Evolutionary conservation across 805 yeast species (phyloP).

Genomic region (Ogataea parapolymorpha): DNA sequence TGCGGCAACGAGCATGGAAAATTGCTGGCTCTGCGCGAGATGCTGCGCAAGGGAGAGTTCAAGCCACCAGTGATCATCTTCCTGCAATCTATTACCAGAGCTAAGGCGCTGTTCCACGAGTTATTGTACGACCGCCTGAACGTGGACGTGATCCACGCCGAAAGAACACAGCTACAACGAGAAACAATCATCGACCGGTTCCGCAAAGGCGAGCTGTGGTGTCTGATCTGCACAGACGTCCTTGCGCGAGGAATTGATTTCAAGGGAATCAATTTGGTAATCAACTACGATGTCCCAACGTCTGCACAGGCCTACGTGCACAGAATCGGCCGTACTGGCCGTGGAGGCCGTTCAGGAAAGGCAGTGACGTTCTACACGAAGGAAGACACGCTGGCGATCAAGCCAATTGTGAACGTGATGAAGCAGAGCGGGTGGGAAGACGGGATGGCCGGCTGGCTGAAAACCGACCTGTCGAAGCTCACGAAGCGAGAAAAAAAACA

Average conservation of each 20-base stretch:
- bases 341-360: slow-evolving; percentile 83
- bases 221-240: slow-evolving; percentile 93
- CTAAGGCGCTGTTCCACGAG: slow-evolving; percentile 93
- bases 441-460: slow-evolving; percentile 79
- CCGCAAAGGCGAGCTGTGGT: slow-evolving; percentile 91
- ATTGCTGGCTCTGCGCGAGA: slow-evolving; percentile 82
- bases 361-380: slow-evolving; percentile 94
- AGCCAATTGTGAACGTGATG: slow-evolving; percentile 91
- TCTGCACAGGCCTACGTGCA: slow-evolving; percentile 94
- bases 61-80: slow-evolving; percentile 92
- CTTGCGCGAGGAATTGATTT: slow-evolving; percentile 96
- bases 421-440: slow-evolving; percentile 75
- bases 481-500: slow-evolving; percentile 58
- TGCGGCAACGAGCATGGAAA: slow-evolving; percentile 98
- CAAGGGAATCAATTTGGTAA: slow-evolving; percentile 90
- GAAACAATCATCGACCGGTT: slow-evolving; percentile 80
- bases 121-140: slow-evolving; percentile 85
- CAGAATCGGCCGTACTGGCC: slow-evolving; percentile 97
- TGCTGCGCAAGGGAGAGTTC: slow-evolving; percentile 79
- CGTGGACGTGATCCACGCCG: slow-evolving; percentile 95
- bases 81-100: slow-evolving; percentile 87
- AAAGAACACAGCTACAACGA: slow-evolving; percentile 85
- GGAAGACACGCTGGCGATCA: slow-evolving; percentile 72
- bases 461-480: slow-evolving; percentile 56
- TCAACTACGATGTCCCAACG: slow-evolving; percentile 95